phyloP scores from a whole-genome alignment of 2,329 filamentous ascomycete genomes.

The Chalaropsis thielavioides region DNA sequence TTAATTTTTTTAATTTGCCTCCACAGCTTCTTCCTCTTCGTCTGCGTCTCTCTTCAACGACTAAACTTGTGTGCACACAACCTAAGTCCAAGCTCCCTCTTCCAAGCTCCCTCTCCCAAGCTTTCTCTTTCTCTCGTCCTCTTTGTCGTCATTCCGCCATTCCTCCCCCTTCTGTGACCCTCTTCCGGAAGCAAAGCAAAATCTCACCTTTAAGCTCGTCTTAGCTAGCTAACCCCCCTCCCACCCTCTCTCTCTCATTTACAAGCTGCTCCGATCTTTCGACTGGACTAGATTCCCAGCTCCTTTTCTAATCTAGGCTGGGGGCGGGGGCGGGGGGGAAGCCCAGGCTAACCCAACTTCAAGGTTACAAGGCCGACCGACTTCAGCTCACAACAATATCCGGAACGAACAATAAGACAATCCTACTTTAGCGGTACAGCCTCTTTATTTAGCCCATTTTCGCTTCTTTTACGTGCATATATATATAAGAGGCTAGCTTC shows the following conservation, averaged over 20 bases:
- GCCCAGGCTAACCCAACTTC: neutral
- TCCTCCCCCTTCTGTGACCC: neutral
- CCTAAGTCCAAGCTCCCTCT: too few relatives aligned
- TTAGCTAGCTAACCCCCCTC: too few relatives aligned
- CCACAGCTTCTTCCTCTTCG: too few relatives aligned
- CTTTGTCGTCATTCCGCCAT: neutral
- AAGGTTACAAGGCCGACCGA: neutral
- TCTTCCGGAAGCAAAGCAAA: neutral
- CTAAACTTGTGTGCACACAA: neutral
- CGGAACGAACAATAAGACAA: neutral
- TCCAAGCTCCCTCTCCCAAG: neutral
- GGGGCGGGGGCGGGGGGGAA: too few relatives aligned
- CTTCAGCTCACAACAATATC: neutral
- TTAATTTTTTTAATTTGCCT: too few relatives aligned
- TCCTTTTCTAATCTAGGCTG: neutral
- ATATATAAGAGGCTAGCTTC: neutral
- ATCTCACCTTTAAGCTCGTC: neutral
- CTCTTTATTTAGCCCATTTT: slow-evolving; percentile 3
- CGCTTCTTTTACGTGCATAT: neutral
- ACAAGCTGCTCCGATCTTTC: too few relatives aligned
- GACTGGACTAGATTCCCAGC: neutral
- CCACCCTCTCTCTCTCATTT: too few relatives aligned
- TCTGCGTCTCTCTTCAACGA: too few relatives aligned
- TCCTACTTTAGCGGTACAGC: neutral
- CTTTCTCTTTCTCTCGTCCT: neutral